A percentile compares a stretch with the other conserved stretches of the same genome.
These are phyloP conservation scores for Sphagnum magellanicum DNA, from an alignment of 228 moss, liverwort and hornwort species.

Conservation along the genomic window DNA sequence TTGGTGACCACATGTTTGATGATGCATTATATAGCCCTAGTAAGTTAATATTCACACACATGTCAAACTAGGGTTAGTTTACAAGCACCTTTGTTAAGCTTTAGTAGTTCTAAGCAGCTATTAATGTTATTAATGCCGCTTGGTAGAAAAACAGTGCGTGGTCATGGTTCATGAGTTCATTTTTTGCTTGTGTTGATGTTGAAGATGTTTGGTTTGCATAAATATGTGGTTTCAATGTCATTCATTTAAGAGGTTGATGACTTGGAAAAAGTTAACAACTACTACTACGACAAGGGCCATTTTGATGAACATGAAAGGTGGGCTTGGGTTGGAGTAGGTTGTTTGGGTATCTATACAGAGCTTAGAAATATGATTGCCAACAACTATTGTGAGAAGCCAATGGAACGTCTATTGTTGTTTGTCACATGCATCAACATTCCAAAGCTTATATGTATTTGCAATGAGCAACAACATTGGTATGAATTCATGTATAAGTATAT, in stretches of 20 bases:
- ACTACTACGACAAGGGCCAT: conserved; percentile 86
- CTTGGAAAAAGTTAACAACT: conserved; percentile 89
- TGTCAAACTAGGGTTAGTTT: conserved; percentile 92
- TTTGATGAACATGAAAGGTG: conserved; percentile 98
- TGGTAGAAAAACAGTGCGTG: conserved; percentile 90
- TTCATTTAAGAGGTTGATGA: conserved; percentile 99
- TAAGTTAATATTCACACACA: conserved; percentile 95
- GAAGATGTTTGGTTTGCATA: conserved; percentile 93
- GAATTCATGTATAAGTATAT: conserved; percentile 92
- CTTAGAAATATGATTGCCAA: conserved; percentile 82
- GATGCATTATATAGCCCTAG: conserved; percentile 87
- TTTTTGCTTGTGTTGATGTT: conserved; percentile 96
- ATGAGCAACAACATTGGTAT: conserved; percentile 97
- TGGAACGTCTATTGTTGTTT: conserved; percentile 95
- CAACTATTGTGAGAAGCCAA: conserved; percentile 85
- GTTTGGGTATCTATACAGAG: conserved; percentile 95
- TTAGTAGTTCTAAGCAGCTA: conserved; percentile 85
- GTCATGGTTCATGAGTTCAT: conserved; percentile 98
- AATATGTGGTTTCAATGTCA: conserved; percentile 92
- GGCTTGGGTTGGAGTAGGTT: conserved; percentile 87
- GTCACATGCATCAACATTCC: conserved; percentile 91
- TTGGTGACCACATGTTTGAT: conserved; percentile 91
- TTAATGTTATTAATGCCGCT: conserved; percentile 97
- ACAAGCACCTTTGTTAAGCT: conserved; percentile 95
- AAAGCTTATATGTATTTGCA: conserved; percentile 89